Evolutionary conservation across 805 yeast species (phyloP), one percentile per base, ranked within the genome.

Genomic region (Yarrowia divulgata): DNA sequence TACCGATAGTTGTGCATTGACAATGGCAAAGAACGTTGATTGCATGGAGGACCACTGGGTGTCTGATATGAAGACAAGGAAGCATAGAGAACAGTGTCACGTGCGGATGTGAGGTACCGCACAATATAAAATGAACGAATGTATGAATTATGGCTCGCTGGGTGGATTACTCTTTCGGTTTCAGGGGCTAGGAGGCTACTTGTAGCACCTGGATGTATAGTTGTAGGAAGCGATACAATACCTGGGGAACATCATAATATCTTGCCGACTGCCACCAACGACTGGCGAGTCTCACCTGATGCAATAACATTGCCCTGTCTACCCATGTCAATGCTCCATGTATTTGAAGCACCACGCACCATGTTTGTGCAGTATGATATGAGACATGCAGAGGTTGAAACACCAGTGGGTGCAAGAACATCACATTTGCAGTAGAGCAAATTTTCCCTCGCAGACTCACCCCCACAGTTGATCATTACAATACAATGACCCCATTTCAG

Each of bases 41-140:
- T 54, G 60, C 45, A 19, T 14, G 37, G 54, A 37, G 42, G 43
- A 19, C 29, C 14, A 29, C 52, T 48, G 52, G 10, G 35, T 49
- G 55, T 32, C 39, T 49, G 19, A 34, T 29, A n/a, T 32, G 14
- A 48, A 35, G 57, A 52, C 57, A 52, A 50, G 60, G 60, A 23
- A 54, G 60, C 60, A 54, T 54, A 54, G 43, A 54, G 18, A 49
- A 49, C 58, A n/a, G 58, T 52, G 39, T 54, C 23, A 32, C 23
- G 55, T 34, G 13, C 35, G 19, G 7, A 34, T 10, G 18, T 10
- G 55, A 52, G 43, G n/a, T 9, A 35, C 8, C 18, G 35, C 32
- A 48, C 52, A 3, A 14, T 23, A 13, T 29, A 14, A 23, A 48
- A 39, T 39, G 57, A 54, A 54, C 39, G 18, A 54, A 45, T 52